Base-by-base conservation (phyloP, 2,329 filamentous ascomycete genomes). In the Diaporthe sp. region DNA sequence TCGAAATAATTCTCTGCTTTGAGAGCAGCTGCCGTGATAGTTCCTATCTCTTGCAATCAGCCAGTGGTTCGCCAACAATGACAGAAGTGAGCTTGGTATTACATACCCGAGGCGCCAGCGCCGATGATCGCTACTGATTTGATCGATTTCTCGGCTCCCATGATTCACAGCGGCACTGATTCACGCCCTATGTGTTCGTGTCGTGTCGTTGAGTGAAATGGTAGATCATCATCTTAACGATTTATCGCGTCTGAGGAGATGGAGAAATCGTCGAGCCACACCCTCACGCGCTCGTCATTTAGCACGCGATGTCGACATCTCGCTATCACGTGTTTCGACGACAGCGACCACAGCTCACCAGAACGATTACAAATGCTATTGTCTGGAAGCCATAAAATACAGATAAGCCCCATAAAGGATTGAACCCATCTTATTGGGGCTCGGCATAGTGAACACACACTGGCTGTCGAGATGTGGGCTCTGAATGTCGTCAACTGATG, bases 21-120 rank as follows among this genome's bases (percentile, higher is more conserved):
- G 17, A 89, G 80, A 1, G 87, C 86, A 0, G 86, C 85, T 0
- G 86, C 86, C 0, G 87, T 84, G 2, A 86, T 79, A 2, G 86
- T 84, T n/a, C 87, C 87, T 88, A 56, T 68, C 10, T 19, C 3
- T 32, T 30, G 13, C 39, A 44, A 63, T 70, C 30, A 74, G 12
- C 44, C 56, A 22, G 6, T 63, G 22, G 17, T 30, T 15, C 2
- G 25, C n/a, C 19, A 71, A 2, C 2, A 32, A 17, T 2, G 13
- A 12, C 0, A 0, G 27, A 15, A 42, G 61, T 10, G 15, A 50
- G 61, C 17, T 27, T 75, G 68, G 51, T 75, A 6, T 5, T 13
- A 71, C 44, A 61, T 80, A 84, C 85, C 85, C 68, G 84, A 81
- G 22, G 85, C 84, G 32, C 85, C 85, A 6, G 85, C 85, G 10